Conservation (phyloP, 2,329 filamentous ascomycete genomes). For the Sarocladium kiliense region DNA sequence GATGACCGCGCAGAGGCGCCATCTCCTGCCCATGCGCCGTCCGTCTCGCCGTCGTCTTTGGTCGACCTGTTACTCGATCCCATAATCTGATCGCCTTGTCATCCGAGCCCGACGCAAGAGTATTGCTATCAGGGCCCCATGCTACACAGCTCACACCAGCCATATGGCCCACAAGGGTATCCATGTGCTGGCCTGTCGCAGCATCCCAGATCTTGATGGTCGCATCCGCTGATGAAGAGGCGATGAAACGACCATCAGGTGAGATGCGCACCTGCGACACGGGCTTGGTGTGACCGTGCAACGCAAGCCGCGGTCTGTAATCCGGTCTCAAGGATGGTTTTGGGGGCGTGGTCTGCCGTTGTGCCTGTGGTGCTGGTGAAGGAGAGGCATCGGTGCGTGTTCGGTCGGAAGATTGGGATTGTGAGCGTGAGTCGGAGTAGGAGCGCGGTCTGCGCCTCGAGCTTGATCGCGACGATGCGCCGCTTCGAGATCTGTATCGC, state of each 20-base stretch:
- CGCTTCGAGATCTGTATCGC: slow-evolving; percentile 17
- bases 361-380: slow-evolving; percentile 12
- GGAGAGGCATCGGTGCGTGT: slow-evolving; percentile 24
- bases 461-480: slow-evolving; percentile 25
- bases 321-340: slow-evolving; percentile 53
- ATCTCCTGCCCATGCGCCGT: slow-evolving; percentile 33
- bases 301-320: slow-evolving; percentile 64
- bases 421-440: slow-evolving; percentile 30
- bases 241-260: slow-evolving; percentile 84
- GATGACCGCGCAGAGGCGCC: slow-evolving; percentile 72
- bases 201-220: slow-evolving; percentile 91
- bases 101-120: slow-evolving; percentile 85
- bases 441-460: slow-evolving; percentile 24
- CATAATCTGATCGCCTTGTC: slow-evolving; percentile 95
- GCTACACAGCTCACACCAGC: slow-evolving; percentile 87
- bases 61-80: slow-evolving; percentile 63
- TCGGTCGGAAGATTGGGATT: slow-evolving; percentile 27
- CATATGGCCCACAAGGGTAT: slow-evolving; percentile 89
- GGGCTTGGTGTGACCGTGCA: slow-evolving; percentile 72
- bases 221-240: slow-evolving; percentile 82
- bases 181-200: slow-evolving; percentile 68
- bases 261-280: slow-evolving; percentile 87
- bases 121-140: slow-evolving; percentile 88
- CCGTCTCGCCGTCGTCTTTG: slow-evolving; percentile 41
- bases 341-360: slow-evolving; percentile 28